Evolutionary conservation across 2,329 filamentous ascomycete species (phyloP).

Genomic region (Pestalotiopsis sp.): DNA sequence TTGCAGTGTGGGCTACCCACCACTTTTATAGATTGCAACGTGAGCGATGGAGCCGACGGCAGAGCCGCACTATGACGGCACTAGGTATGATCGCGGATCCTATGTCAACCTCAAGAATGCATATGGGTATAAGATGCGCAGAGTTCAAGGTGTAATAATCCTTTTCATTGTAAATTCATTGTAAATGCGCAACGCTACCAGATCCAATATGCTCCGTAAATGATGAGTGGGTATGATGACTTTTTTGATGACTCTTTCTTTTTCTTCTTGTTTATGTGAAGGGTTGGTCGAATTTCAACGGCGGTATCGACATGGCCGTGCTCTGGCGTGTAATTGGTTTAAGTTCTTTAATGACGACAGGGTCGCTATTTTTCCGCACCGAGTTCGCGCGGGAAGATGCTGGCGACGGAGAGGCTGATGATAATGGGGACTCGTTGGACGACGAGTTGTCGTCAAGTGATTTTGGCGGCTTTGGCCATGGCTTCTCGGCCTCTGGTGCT

Average conservation of each 20-base stretch:
- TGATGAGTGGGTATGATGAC: neutral
- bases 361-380: neutral
- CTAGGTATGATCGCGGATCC: neutral
- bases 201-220: neutral
- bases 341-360: conserved; percentile 4
- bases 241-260: neutral
- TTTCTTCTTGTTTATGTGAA: neutral
- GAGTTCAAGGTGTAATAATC: neutral
- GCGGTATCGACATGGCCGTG: neutral
- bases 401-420: neutral
- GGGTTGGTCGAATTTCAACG: conserved; percentile 1
- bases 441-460: neutral
- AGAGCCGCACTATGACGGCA: too few species aligned
- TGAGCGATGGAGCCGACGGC: too few species aligned
- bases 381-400: neutral
- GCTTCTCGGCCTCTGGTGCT: conserved; percentile 4
- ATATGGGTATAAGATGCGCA: neutral
- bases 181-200: neutral
- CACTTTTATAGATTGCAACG: too few species aligned
- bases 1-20: too few species aligned
- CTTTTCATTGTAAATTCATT: neutral
- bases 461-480: conserved; percentile 11
- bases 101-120: neutral
- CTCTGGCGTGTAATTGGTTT: neutral
- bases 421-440: neutral